Evolutionary conservation across 208 protist genomes (phyloP).

Genomic region (Angomonas deanei): DNA sequence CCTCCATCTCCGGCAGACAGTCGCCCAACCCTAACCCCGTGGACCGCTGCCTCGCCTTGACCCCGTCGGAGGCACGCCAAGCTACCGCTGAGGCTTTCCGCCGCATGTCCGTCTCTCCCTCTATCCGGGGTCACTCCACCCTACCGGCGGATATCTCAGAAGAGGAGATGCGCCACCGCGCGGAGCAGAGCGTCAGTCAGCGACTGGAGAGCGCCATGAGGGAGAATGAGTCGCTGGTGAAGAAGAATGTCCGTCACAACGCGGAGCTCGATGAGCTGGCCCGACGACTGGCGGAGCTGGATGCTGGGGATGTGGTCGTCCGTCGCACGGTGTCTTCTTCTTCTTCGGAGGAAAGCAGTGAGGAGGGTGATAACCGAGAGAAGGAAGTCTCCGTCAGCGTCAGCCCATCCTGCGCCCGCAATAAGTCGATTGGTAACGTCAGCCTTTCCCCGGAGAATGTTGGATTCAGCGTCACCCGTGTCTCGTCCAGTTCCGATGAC

Average conservation of each 20-base stretch:
- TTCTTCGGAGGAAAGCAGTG: neutral
- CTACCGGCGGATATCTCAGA: constrained; percentile 33
- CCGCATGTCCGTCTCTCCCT: constrained; percentile 29
- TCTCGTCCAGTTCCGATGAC: constrained; percentile 13
- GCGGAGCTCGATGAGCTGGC: constrained; percentile 37
- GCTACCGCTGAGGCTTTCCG: constrained; percentile 26
- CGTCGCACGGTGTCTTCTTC: neutral
- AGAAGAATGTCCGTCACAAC: constrained; percentile 27
- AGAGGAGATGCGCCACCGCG: constrained; percentile 21
- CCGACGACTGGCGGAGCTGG: constrained; percentile 42
- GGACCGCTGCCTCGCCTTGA: constrained; percentile 13
- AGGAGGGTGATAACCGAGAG: neutral
- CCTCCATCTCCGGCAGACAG: constrained; percentile 14
- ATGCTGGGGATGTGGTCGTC: constrained; percentile 19
- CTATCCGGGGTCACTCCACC: constrained; percentile 19
- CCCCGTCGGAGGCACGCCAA: constrained; percentile 1
- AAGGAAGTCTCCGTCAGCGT: neutral
- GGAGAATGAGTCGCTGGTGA: constrained; percentile 34
- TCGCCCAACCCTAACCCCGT: constrained; percentile 23
- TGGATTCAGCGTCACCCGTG: constrained; percentile 11
- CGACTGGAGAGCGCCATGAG: constrained; percentile 27
- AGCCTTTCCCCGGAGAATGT: constrained; percentile 7
- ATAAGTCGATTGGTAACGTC: constrained; percentile 8
- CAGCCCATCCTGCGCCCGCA: neutral
- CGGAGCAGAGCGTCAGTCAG: constrained; percentile 22